Evolutionary conservation across 176 grass and related monocot genomes (phyloP).

Genomic region (Pontederia crassipes): DNA sequence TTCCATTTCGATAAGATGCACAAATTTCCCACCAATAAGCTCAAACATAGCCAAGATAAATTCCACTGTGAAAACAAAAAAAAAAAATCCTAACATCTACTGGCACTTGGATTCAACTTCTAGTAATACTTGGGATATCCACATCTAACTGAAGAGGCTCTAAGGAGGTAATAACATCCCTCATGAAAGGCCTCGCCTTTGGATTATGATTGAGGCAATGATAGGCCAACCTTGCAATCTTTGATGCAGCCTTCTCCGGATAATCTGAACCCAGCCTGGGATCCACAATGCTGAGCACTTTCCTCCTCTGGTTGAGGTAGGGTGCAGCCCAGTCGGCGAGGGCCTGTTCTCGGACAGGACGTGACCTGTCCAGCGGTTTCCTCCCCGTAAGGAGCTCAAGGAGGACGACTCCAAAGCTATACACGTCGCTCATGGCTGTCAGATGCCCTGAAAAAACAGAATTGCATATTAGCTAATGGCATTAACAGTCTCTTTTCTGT

Average conservation of each 20-base stretch:
- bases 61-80: too few species aligned
- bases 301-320: slow-evolving; percentile 27
- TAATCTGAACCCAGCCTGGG: slow-evolving; percentile 26
- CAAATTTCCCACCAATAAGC: too few species aligned
- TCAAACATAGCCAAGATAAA: too few species aligned
- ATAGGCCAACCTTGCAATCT: slow-evolving; percentile 26
- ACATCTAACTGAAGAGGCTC: slow-evolving; percentile 29
- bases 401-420: slow-evolving; percentile 33
- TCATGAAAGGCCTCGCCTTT: slow-evolving; percentile 35
- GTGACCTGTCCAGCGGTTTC: slow-evolving; percentile 31
- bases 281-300: slow-evolving; percentile 28
- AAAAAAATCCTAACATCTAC: too few species aligned
- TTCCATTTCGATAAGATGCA: too few species aligned
- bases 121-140: background rate
- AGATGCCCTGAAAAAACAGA: slow-evolving; percentile 25
- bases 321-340: slow-evolving; percentile 29
- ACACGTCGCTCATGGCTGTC: slow-evolving; percentile 44
- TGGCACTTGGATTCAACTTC: too few species aligned
- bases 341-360: slow-evolving; percentile 29
- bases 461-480: too few species aligned
- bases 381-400: slow-evolving; percentile 33
- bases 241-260: slow-evolving; percentile 24
- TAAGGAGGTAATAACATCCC: slow-evolving; percentile 28
- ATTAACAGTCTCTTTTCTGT: too few species aligned
- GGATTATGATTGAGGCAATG: slow-evolving; percentile 34